Evolutionary conservation across 75 land plant genomes (phyloP).

Genomic region (Pinus albicaulis): DNA sequence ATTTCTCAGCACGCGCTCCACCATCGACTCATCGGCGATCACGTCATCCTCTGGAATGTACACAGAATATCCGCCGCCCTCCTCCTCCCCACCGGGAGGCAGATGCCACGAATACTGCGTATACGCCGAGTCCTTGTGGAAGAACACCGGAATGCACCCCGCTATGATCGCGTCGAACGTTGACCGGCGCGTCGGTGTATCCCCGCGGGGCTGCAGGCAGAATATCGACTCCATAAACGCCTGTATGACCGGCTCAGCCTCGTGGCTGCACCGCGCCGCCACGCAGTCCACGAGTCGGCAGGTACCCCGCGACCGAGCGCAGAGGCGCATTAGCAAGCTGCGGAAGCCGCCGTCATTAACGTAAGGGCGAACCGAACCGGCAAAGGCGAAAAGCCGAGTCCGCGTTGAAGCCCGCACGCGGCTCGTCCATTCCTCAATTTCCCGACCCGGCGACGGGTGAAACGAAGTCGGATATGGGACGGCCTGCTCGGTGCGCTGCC

Average conservation of each 20-base stretch:
- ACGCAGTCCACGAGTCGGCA: neutral
- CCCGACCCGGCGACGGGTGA: neutral
- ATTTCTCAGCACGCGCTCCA: neutral
- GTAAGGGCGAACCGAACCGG: too few relatives aligned
- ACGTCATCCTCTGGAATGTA: neutral
- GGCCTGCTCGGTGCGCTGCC: slow-evolving; percentile 10
- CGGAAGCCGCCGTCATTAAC: too few relatives aligned
- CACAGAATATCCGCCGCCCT: neutral
- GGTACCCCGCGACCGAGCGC: neutral
- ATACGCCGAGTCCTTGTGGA: slow-evolving; percentile 20
- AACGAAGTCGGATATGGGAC: slow-evolving; percentile 6
- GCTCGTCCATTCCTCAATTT: neutral
- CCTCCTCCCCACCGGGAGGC: neutral
- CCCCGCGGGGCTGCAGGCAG: too few relatives aligned
- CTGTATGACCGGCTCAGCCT: too few relatives aligned
- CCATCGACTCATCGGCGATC: neutral
- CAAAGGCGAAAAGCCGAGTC: neutral
- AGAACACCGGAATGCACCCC: neutral
- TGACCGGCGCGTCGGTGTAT: too few relatives aligned
- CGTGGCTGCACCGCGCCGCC: too few relatives aligned
- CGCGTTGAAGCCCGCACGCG: neutral
- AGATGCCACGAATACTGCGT: slow-evolving; percentile 9
- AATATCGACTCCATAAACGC: too few relatives aligned
- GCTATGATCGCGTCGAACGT: too few relatives aligned
- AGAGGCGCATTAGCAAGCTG: neutral